A percentile compares a stretch with the other conserved stretches of the same genome.
Evolutionary conservation across 2,329 filamentous ascomycete genomes (phyloP).

Genomic region (Diaporthe sp.): DNA sequence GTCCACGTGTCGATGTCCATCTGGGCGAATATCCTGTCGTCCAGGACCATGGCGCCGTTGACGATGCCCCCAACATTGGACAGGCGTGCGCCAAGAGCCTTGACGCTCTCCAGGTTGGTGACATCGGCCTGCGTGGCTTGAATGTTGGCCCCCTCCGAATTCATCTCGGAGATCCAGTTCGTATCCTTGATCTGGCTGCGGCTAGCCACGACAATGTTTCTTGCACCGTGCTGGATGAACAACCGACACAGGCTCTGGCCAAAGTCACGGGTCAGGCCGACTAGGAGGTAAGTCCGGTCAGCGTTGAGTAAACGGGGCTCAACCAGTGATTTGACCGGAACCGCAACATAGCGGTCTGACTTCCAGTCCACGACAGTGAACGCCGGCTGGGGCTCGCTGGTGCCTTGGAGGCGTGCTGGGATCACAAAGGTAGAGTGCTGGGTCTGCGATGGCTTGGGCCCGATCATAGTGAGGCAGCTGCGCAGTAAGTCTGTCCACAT

Average conservation of each 20-base stretch:
- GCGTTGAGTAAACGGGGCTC: slow-evolving; percentile 48
- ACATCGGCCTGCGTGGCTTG: slow-evolving; percentile 49
- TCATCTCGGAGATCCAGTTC: slow-evolving; percentile 52
- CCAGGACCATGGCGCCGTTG: slow-evolving; percentile 62
- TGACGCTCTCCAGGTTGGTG: slow-evolving; percentile 48
- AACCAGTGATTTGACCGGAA: slow-evolving; percentile 46
- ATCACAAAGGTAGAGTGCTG: slow-evolving; percentile 27
- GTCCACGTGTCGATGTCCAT: slow-evolving; percentile 56
- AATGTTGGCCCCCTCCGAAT: slow-evolving; percentile 44
- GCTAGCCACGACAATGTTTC: slow-evolving; percentile 57
- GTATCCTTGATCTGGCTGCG: slow-evolving; percentile 51
- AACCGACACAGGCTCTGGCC: slow-evolving; percentile 60
- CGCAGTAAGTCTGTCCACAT: not conserved
- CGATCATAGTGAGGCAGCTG: not conserved
- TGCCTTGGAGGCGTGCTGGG: slow-evolving; percentile 44
- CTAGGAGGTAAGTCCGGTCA: slow-evolving; percentile 55
- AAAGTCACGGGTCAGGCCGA: slow-evolving; percentile 60
- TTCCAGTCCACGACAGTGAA: slow-evolving; percentile 58
- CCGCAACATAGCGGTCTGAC: slow-evolving; percentile 48
- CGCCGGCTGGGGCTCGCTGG: slow-evolving; percentile 7
- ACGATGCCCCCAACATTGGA: slow-evolving; percentile 56
- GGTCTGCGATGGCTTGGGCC: not conserved
- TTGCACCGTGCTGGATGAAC: slow-evolving; percentile 55
- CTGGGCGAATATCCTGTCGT: slow-evolving; percentile 58
- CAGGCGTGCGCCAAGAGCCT: slow-evolving; percentile 46